Conservation (phyloP, 768 basidiomycete species). For the Tricholoma furcatifolium region DNA sequence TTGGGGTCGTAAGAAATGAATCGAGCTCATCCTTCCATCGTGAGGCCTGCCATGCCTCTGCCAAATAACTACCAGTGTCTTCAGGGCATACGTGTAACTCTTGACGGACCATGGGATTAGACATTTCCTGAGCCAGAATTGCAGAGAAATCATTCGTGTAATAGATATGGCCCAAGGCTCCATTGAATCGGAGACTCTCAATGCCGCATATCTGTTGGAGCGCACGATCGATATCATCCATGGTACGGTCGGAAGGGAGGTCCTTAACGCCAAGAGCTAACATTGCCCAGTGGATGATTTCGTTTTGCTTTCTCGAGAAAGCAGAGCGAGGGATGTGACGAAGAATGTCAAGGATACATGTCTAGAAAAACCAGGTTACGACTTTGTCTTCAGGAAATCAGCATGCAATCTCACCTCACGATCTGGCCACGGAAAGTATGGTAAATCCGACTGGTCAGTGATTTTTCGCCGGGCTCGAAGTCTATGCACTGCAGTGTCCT, state of each 20-base stretch:
- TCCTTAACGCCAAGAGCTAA: neutral
- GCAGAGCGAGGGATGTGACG: neutral
- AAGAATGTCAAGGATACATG: neutral
- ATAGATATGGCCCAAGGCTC: constrained; percentile 30
- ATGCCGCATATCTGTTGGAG: constrained; percentile 22
- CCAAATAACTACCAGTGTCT: constrained; percentile 21
- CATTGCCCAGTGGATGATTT: neutral
- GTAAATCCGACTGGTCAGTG: neutral
- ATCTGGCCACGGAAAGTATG: neutral
- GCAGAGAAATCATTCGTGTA: constrained; percentile 28
- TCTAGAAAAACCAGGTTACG: neutral
- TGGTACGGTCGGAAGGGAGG: neutral
- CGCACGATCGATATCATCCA: neutral
- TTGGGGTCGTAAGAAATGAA: neutral
- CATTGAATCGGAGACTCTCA: constrained; percentile 25
- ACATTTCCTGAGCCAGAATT: constrained; percentile 35
- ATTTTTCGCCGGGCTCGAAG: neutral
- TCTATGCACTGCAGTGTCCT: too few species aligned
- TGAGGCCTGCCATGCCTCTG: constrained; percentile 19
- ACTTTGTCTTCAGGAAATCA: neutral
- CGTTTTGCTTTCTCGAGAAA: neutral
- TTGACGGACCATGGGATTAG: constrained; percentile 31
- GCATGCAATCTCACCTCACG: neutral
- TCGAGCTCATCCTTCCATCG: constrained; percentile 29
- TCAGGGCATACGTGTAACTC: constrained; percentile 33